phyloP scores from a whole-genome alignment of 129 eudicot genomes.

The Artemisia argyi region DNA sequence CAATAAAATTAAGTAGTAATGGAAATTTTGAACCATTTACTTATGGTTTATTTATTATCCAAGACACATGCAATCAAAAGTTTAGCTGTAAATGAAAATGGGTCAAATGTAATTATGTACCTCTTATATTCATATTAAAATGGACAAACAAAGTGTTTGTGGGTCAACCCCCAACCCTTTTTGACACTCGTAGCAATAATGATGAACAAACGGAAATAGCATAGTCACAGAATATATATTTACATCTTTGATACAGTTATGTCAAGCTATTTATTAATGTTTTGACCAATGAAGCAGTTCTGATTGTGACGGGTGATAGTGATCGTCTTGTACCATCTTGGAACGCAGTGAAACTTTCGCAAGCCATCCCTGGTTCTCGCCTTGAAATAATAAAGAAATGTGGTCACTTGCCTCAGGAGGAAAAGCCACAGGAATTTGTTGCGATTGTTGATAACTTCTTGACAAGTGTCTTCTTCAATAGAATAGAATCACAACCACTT shows the following conservation, averaged over 20 bases:
- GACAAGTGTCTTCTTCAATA: constrained; percentile 42
- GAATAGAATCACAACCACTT: constrained; percentile 40
- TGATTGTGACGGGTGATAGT: constrained; percentile 82
- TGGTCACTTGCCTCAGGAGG: constrained; percentile 94
- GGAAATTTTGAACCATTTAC: no score
- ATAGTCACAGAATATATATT: not conserved
- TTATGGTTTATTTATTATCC: no score
- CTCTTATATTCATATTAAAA: no score
- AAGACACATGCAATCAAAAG: no score
- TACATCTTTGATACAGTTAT: constrained; percentile 3
- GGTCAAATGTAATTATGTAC: not conserved
- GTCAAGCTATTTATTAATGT: constrained; percentile 16
- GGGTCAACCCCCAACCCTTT: no score
- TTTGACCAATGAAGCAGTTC: constrained; percentile 46
- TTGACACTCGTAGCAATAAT: not conserved
- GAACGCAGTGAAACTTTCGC: constrained; percentile 77
- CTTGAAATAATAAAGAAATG: constrained; percentile 71
- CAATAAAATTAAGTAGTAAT: not conserved
- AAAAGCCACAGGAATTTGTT: constrained; percentile 69
- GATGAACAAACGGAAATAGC: not conserved
- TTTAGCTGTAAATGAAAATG: not conserved
- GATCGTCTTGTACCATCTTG: constrained; percentile 95
- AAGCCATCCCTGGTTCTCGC: constrained; percentile 71
- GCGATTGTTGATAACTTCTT: constrained; percentile 63
- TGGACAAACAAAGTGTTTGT: no score